Evolutionary conservation across 331 rosid species (phyloP).

Genomic region (Pyrus hybrid): DNA sequence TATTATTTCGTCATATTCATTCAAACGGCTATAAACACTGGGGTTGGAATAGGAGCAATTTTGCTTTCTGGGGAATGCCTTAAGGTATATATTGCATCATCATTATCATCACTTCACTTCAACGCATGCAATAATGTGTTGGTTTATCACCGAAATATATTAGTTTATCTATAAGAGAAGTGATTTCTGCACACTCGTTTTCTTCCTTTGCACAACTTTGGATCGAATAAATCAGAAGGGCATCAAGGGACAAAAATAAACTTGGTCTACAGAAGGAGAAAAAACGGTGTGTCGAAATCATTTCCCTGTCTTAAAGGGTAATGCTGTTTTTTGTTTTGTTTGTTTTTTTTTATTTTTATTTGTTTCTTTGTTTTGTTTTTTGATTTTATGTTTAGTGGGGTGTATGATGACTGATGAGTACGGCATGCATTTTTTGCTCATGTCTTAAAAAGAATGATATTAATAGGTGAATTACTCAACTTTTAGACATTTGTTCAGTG

Average conservation of each 20-base stretch:
- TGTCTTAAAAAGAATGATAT: neutral
- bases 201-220: neutral
- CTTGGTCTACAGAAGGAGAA: neutral
- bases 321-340: neutral
- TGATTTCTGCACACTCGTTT: neutral
- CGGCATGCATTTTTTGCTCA: neutral
- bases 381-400: neutral
- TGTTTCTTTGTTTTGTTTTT: too few species aligned
- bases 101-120: neutral
- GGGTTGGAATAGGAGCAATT: constrained; percentile 72
- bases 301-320: neutral
- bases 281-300: neutral
- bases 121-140: neutral
- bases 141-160: neutral
- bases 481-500: neutral
- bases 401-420: neutral
- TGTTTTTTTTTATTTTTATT: too few species aligned
- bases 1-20: constrained; percentile 75
- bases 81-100: constrained; percentile 29
- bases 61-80: constrained; percentile 68
- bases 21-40: constrained; percentile 81
- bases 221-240: neutral
- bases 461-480: neutral
- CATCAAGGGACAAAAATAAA: neutral
- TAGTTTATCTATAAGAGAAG: neutral